Evolutionary conservation across 495 filamentous ascomycete species (phyloP).

Genomic region (Penicillium chermesinum): DNA sequence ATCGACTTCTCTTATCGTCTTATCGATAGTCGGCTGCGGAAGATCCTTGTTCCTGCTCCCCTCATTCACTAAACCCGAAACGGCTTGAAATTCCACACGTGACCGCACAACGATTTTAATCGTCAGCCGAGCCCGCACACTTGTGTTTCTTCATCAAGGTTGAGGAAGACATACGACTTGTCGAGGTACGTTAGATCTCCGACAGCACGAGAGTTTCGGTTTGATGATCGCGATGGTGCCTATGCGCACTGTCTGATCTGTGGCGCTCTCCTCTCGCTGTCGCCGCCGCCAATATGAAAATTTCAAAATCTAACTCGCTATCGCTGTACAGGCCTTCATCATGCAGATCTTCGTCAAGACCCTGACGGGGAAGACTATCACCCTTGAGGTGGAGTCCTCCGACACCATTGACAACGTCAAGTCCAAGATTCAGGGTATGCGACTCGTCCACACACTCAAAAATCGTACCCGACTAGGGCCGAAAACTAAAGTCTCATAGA

Average conservation of each 20-base stretch:
- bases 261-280: neutral
- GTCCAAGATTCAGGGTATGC: conserved; percentile 74
- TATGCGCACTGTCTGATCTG: conserved; percentile 1
- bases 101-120: conserved; percentile 49
- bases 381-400: conserved; percentile 99
- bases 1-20: neutral
- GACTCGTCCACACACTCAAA: neutral
- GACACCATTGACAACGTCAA: conserved; percentile 99
- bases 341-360: conserved; percentile 99
- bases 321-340: conserved; percentile 44
- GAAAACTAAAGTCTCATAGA: conserved; percentile 46
- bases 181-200: conserved; percentile 39
- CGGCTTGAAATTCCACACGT: conserved; percentile 30
- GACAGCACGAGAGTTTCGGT: neutral
- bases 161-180: conserved; percentile 18
- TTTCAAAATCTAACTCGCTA: conserved; percentile 8
- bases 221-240: conserved; percentile 3
- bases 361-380: conserved; percentile 99
- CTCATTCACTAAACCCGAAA: conserved; percentile 3
- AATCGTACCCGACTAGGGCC: conserved; percentile 1
- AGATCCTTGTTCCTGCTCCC: neutral
- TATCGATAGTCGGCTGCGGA: neutral
- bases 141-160: conserved; percentile 28
- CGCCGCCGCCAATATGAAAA: neutral
- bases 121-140: conserved; percentile 25